Conservation (phyloP, 2,329 filamentous ascomycete species). For the Aspergillus quadrilineatus region DNA sequence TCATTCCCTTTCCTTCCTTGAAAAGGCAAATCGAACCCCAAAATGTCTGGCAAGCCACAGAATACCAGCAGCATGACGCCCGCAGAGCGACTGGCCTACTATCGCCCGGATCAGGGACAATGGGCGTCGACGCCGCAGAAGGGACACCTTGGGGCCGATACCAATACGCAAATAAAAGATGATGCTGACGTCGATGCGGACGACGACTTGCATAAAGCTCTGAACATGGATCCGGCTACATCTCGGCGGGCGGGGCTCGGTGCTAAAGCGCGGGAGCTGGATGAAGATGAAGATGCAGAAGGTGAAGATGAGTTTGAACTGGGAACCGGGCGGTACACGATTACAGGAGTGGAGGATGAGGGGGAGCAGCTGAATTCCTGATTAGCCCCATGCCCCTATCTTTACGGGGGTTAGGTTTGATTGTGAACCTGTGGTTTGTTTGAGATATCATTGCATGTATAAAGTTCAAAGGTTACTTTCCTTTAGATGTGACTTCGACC, state of each 20-base stretch:
- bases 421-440: too few species aligned
- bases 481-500: too few species aligned
- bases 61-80: background rate
- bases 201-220: background rate
- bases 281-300: too few species aligned
- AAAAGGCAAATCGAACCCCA: too few species aligned
- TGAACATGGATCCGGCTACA: background rate
- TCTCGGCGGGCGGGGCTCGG: background rate
- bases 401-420: too few species aligned
- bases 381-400: background rate
- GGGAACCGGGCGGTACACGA: background rate
- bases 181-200: background rate
- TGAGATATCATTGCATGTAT: too few species aligned
- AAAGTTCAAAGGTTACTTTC: too few species aligned
- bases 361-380: background rate
- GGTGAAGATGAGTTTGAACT: too few species aligned
- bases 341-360: background rate
- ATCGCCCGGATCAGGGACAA: background rate
- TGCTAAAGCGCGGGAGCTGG: background rate
- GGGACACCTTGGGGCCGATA: background rate
- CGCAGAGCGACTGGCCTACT: background rate
- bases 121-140: background rate
- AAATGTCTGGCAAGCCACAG: too few species aligned
- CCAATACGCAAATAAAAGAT: background rate
- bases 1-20: too few species aligned